Conservation (phyloP, 345 rosid species). For the Aquilaria malaccensis region DNA sequence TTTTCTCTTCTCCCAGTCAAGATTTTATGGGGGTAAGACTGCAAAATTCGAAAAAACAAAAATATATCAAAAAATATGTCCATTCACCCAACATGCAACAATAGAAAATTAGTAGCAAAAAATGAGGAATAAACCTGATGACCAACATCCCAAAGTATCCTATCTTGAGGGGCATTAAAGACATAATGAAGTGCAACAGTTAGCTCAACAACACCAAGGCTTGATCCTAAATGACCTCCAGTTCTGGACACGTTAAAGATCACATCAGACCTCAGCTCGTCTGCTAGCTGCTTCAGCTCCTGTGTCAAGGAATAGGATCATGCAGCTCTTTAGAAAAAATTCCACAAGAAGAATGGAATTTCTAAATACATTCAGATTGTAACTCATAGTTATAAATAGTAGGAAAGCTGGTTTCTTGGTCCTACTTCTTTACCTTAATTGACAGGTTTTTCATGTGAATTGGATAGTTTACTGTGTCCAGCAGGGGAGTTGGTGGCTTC, state of each 20-base stretch:
- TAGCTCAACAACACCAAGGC: conserved; percentile 98
- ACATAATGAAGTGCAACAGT: conserved; percentile 97
- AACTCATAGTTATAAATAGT: not conserved
- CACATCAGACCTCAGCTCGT: conserved; percentile 88
- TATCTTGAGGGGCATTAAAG: conserved; percentile 84
- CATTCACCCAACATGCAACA: not conserved
- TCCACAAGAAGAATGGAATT: not conserved
- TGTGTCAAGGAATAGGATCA: conserved; percentile 12
- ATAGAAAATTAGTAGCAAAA: not conserved
- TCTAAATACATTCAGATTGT: not conserved
- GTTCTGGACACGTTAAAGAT: conserved; percentile 87
- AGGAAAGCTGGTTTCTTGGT: not conserved
- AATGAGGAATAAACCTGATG: conserved; percentile 59
- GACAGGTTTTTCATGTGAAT: conserved; percentile 96
- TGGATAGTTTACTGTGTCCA: conserved; percentile 91
- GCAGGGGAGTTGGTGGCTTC: conserved; percentile 83
- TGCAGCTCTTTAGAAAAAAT: not conserved
- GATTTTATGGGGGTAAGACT: conserved; percentile 96
- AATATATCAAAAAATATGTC: not conserved
- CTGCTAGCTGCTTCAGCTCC: conserved; percentile 86
- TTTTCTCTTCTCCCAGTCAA: conserved; percentile 89
- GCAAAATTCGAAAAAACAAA: conserved; percentile 12
- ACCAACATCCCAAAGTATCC: conserved; percentile 96
- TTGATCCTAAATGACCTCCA: conserved; percentile 94
- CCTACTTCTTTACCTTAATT: conserved; percentile 35